phyloP scores from a whole-genome alignment of 768 basidiomycete genomes.

The Kwoniella pini region DNA sequence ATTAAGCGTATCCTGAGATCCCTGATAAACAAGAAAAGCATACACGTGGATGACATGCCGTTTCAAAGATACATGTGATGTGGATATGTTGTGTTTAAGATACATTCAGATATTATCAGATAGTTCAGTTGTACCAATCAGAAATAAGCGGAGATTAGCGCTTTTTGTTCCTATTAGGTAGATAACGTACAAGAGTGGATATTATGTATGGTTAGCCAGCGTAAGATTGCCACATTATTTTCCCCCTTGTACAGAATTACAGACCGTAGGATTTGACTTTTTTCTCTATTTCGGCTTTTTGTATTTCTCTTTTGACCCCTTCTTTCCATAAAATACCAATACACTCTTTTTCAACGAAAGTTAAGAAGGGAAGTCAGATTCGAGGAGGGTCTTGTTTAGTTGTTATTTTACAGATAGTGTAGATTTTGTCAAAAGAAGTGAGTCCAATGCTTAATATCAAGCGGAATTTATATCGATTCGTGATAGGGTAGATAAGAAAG shows the following conservation, averaged over 20 bases:
- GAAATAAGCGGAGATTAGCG: neutral
- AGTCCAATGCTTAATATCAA: neutral
- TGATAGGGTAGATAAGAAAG: neutral
- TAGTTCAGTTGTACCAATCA: neutral
- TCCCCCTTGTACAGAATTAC: neutral
- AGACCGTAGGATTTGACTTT: neutral
- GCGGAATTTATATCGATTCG: neutral
- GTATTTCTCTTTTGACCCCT: neutral
- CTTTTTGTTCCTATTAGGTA: neutral
- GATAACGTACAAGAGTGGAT: no score
- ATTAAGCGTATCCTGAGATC: no score
- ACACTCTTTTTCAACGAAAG: slow-evolving; percentile 10
- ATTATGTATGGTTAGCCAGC: neutral
- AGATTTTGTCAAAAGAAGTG: slow-evolving; percentile 14
- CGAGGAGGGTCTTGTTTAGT: slow-evolving; percentile 12
- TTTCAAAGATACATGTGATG: no score
- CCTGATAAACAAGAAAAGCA: no score
- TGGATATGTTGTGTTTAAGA: no score
- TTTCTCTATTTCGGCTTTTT: neutral
- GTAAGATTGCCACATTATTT: neutral
- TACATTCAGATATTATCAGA: neutral
- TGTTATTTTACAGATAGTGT: slow-evolving; percentile 2
- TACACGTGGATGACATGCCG: no score
- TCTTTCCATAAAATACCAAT: neutral
- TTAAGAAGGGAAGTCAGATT: slow-evolving; percentile 12